Evolutionary conservation across 2,329 filamentous ascomycete species (phyloP), one percentile per base, ranked within the genome.

Genomic region (Pseudogymnoascus sp.): DNA sequence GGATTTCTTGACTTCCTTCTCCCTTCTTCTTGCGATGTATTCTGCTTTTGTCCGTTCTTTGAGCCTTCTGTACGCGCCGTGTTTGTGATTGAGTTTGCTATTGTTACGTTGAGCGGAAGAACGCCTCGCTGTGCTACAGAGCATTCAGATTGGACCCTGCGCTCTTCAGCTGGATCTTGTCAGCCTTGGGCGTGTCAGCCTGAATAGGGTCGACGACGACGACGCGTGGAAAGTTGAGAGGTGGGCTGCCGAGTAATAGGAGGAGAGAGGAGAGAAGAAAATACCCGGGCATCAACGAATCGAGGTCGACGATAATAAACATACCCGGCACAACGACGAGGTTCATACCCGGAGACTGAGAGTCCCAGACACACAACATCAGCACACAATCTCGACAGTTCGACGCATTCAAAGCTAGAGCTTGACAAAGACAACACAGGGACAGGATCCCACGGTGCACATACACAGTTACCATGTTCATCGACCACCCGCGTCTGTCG

Each of bases 131-230:
- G 28, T 34, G 50, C 50, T 32, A 35, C 28, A 16, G 47, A 30
- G 54, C 54, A 57, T 37, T 35, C 50, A n/a, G 14, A 28, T 35
- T 28, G 54, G 35, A 28, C 54, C 54, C 54, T 57, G 54, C n/a
- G 28, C 25, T 57, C n/a, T 35, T 57, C 54, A 57, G 30, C 28
- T 57, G 54, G 54, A 35, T n/a, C n/a, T 28, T 57, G 54, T 57
- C 30, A 57, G 54, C 30, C 54, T 57, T 57, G 54, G 54, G 54
- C 54, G 54, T 57, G 54, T 57, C 30, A 57, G 28, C 54, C 16
- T 57, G 54, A 35, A 35, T n/a, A 57, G n/a, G 50, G 6, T 12
- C 47, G 47, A 57, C 47, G 47, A 57, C 28, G 50, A 57, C 54
- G 28, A 57, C 8, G 28, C 25, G 50, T 32, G 54, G 28, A 30